Percentiles rank a stretch among this genome's conserved stretches.
Evolutionary conservation across 805 yeast species (phyloP).

Genomic region (Blastobotrys americana): DNA sequence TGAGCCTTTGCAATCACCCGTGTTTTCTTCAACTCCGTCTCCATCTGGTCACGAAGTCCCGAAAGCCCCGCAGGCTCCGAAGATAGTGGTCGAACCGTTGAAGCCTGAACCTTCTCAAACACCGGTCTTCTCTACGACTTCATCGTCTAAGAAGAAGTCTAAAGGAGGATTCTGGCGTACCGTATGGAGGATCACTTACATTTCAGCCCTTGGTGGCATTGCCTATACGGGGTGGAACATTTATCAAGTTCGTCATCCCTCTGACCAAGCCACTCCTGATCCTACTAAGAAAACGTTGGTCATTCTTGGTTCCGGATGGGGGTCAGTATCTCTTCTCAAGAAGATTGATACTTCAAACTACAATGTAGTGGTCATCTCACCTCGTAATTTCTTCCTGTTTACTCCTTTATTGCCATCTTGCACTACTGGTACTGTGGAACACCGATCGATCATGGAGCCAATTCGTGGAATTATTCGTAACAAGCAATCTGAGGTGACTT

Average conservation of each 20-base stretch:
- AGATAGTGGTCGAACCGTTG: background rate
- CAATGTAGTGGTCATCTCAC: conserved; percentile 85
- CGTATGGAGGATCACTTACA: conserved; percentile 44
- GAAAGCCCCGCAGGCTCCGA: background rate
- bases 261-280: conserved; percentile 38
- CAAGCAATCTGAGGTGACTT: conserved; percentile 67
- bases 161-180: conserved; percentile 29
- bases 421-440: conserved; percentile 88
- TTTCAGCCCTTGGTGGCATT: conserved; percentile 44
- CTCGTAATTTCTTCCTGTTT: conserved; percentile 90
- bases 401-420: conserved; percentile 94
- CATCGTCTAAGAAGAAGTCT: conserved; percentile 11
- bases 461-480: conserved; percentile 77
- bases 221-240: conserved; percentile 54
- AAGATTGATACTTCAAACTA: conserved; percentile 78
- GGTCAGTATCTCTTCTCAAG: conserved; percentile 77
- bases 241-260: conserved; percentile 33
- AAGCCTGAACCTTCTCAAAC: background rate
- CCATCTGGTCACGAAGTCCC: no score
- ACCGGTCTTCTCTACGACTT: no score
- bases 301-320: conserved; percentile 81
- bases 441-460: conserved; percentile 88
- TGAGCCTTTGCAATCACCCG: no score
- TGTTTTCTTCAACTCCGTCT: no score
- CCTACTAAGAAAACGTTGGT: conserved; percentile 67